A percentile compares a stretch with the other conserved stretches of the same genome.
These are phyloP conservation scores for Cordyceps tenuipes DNA, from an alignment of 2,329 filamentous ascomycete species.

Conservation along the genomic window DNA sequence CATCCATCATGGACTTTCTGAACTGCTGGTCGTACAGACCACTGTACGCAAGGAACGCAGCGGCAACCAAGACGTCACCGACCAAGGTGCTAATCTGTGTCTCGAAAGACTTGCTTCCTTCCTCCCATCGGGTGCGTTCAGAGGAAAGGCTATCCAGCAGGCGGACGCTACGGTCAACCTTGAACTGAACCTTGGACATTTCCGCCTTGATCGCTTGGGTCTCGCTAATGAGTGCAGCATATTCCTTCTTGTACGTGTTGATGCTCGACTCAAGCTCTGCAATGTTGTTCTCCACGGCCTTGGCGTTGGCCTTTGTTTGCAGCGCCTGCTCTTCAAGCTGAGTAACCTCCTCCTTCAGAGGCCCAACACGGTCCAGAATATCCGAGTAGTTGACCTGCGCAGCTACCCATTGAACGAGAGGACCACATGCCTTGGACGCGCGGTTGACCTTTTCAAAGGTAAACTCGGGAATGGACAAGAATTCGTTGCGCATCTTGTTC, in stretches of 20 bases:
- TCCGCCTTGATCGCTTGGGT: slow-evolving; percentile 95
- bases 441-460: slow-evolving; percentile 94
- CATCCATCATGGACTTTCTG: slow-evolving; percentile 94
- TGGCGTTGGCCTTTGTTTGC: slow-evolving; percentile 87
- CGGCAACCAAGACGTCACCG: slow-evolving; percentile 91
- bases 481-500: slow-evolving; percentile 86
- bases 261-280: slow-evolving; percentile 80
- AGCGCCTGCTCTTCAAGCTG: slow-evolving; percentile 81
- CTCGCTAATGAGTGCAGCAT: slow-evolving; percentile 90
- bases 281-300: slow-evolving; percentile 85
- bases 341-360: slow-evolving; percentile 80
- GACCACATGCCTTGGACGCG: slow-evolving; percentile 93
- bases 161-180: slow-evolving; percentile 92
- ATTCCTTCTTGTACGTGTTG: slow-evolving; percentile 90
- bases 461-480: slow-evolving; percentile 87
- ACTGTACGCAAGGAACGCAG: slow-evolving; percentile 92
- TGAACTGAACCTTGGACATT: slow-evolving; percentile 94
- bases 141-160: slow-evolving; percentile 92
- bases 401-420: slow-evolving; percentile 91
- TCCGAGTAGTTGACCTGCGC: slow-evolving; percentile 98
- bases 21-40: slow-evolving; percentile 98
- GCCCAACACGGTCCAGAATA: slow-evolving; percentile 88
- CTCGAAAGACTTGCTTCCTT: slow-evolving; percentile 95
- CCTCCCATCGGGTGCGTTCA: slow-evolving; percentile 89
- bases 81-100: slow-evolving; percentile 95